Evolutionary conservation across 208 protist species (phyloP), one percentile per base, ranked within the genome.

Genomic region (Trypanosoma brucei): DNA sequence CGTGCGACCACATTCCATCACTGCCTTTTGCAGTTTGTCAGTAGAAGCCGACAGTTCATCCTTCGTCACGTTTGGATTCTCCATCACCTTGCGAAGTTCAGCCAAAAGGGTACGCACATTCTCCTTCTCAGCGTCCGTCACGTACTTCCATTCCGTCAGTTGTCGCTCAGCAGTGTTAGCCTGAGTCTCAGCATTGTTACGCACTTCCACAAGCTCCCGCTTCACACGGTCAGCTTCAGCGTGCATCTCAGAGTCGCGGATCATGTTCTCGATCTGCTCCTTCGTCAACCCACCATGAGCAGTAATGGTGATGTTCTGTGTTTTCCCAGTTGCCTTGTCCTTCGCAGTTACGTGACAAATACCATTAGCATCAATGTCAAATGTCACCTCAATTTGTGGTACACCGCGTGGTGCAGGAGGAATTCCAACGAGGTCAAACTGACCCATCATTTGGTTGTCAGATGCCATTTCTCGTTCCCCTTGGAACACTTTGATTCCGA

Each of bases 331-430:
- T 6, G 93, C 90, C 83, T 99, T 99, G 83, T 99, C 98, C 76
- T 92, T 60, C 0, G 98, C 98, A 11, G 86, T 87, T 6, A 99
- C 98, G 71, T 98, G 97, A 49, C 98, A 89, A 80, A 99, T 99
- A 54, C 97, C 96, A 77, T 98, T 99, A 33, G 95, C 96, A 80
- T 99, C 97, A 70, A 99, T 98, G 77, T 99, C 97, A 79, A 99
- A 99, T 31, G 89, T 97, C 59, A 99, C 98, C 78, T 98, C 97
- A 39, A 99, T 94, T 79, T 98, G 77, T 22, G 96, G 90, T 39
- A 68, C 59, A 38, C 59, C 58, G 45, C 55, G 34, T 46, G 93
- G 93, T 0, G 94, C 92, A 11, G 91, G 84, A 2, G 97, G 91
- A 64, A 99, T 96, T 45, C 93, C 94, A 11, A 62, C 58, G 0